phyloP scores from a whole-genome alignment of 371 early-diverging fungal genomes.

The Capillidium heterosporum region DNA sequence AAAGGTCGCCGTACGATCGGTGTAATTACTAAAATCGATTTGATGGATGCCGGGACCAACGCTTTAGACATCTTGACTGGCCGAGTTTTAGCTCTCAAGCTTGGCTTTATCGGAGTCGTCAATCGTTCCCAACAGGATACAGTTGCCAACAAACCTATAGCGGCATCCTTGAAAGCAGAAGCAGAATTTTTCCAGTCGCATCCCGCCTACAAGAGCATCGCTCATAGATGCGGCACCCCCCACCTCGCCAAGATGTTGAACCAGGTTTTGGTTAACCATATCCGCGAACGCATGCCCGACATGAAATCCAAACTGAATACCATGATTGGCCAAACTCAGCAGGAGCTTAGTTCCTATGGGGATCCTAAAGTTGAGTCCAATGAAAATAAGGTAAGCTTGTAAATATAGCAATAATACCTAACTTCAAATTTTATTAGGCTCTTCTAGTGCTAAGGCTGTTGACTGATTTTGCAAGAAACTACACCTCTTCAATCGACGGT shows the following conservation, averaged over 20 bases:
- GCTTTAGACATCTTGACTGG: constrained; percentile 74
- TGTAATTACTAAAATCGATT: constrained; percentile 84
- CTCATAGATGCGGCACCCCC: constrained; percentile 64
- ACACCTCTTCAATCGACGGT: constrained; percentile 63
- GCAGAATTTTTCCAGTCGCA: constrained; percentile 59
- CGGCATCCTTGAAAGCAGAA: constrained; percentile 54
- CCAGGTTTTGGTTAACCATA: constrained; percentile 57
- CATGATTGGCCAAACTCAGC: constrained; percentile 57
- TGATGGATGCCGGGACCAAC: constrained; percentile 90
- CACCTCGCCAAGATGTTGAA: constrained; percentile 65
- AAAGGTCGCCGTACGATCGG: constrained; percentile 64
- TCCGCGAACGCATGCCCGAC: constrained; percentile 61
- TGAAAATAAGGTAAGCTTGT: constrained; percentile 27
- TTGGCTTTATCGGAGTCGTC: constrained; percentile 83
- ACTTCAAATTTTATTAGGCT: constrained; percentile 19
- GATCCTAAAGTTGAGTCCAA: constrained; percentile 31
- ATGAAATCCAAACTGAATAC: constrained; percentile 62
- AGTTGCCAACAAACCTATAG: constrained; percentile 57
- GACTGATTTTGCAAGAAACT: constrained; percentile 63
- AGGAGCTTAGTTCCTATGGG: constrained; percentile 58
- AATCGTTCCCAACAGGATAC: constrained; percentile 83
- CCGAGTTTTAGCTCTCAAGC: constrained; percentile 56
- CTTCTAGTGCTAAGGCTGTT: constrained; percentile 53
- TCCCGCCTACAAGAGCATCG: constrained; percentile 62
- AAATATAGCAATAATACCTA: constrained; percentile 5